A percentile compares a stretch with the other conserved stretches of the same genome.
phyloP scores from a whole-genome alignment of 1,284 basidiomycete genomes.

The Acaromyces ingoldii region DNA sequence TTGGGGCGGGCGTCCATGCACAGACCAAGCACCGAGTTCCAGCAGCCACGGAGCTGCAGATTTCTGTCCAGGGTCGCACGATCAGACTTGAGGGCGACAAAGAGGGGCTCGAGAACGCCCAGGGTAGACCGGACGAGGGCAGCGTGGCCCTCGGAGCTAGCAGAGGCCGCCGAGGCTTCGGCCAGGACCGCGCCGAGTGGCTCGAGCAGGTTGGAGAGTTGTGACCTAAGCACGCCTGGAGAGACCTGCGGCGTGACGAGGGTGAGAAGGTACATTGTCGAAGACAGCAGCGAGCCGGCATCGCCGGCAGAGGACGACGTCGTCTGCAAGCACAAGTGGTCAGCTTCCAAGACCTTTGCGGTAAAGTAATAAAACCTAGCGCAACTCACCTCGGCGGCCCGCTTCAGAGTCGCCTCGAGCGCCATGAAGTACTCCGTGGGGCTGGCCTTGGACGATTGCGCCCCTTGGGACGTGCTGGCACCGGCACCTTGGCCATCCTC shows the following conservation, averaged over 20 bases:
- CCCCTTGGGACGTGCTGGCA: conserved; percentile 59
- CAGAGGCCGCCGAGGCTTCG: conserved; percentile 54
- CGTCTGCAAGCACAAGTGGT: neutral
- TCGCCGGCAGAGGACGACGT: neutral
- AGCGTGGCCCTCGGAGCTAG: conserved; percentile 63
- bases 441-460: conserved; percentile 6
- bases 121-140: conserved; percentile 62
- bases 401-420: conserved; percentile 39
- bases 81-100: conserved; percentile 65
- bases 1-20: conserved; percentile 86
- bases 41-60: conserved; percentile 46
- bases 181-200: conserved; percentile 37
- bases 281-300: conserved; percentile 19
- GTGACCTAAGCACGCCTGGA: conserved; percentile 36
- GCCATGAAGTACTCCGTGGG: conserved; percentile 48
- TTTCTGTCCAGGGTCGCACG: conserved; percentile 39
- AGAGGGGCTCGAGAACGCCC: conserved; percentile 68
- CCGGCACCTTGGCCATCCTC: conserved; percentile 58
- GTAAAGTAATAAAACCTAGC: too few relatives aligned
- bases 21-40: conserved; percentile 69
- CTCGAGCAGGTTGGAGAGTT: conserved; percentile 27
- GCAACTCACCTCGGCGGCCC: conserved; percentile 9
- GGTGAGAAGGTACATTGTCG: conserved; percentile 42
- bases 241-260: conserved; percentile 39
- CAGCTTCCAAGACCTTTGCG: too few relatives aligned